Conservation (phyloP, 1,284 basidiomycete species). For the Papiliotrema flavescens region DNA sequence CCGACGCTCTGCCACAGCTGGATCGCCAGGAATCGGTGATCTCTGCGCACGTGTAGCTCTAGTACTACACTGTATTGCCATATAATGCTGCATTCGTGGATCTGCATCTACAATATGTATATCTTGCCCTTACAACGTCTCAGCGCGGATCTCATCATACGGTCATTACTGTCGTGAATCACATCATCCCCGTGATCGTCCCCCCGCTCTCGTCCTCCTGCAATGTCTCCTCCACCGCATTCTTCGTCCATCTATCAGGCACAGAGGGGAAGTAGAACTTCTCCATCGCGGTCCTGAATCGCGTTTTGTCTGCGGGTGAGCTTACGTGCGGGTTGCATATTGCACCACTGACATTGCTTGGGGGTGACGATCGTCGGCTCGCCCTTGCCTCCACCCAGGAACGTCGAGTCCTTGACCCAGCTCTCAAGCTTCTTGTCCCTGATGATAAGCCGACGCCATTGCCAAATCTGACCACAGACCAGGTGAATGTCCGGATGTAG, state of each 20-base stretch:
- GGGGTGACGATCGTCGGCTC: conserved; percentile 88
- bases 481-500: conserved; percentile 45
- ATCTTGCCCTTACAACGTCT: no score
- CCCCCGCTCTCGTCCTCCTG: conserved; percentile 23
- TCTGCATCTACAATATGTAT: no score
- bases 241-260: conserved; percentile 45
- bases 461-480: conserved; percentile 5
- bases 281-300: conserved; percentile 89
- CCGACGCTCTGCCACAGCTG: no score
- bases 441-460: background rate
- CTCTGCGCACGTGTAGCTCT: no score
- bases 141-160: background rate
- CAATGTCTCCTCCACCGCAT: conserved; percentile 25
- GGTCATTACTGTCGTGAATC: background rate
- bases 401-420: conserved; percentile 92
- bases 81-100: no score
- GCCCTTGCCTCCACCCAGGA: conserved; percentile 74
- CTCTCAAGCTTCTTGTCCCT: conserved; percentile 97
- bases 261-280: conserved; percentile 64
- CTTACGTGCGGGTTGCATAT: background rate
- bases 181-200: conserved; percentile 1
- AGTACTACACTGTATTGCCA: no score
- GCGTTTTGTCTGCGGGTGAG: conserved; percentile 64
- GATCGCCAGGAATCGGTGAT: no score
- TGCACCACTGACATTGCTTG: conserved; percentile 41